A percentile compares a stretch with the other conserved stretches of the same genome.
Evolutionary conservation across 2,329 filamentous ascomycete species (phyloP).

Genomic region (Colletotrichum karsti): DNA sequence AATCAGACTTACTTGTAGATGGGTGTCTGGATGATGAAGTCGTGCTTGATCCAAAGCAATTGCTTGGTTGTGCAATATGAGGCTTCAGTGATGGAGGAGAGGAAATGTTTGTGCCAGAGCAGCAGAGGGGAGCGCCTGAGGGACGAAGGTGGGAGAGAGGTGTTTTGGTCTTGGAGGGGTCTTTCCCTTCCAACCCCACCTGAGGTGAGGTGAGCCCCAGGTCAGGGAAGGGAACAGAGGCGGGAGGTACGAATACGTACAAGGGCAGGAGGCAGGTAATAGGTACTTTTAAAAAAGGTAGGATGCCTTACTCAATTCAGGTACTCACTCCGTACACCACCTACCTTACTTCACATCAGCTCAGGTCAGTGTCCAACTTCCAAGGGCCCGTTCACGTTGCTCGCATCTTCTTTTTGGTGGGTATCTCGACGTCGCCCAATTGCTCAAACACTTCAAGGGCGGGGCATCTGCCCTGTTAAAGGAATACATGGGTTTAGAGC

Average conservation of each 20-base stretch:
- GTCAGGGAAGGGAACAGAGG: neutral
- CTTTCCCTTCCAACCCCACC: constrained; percentile 26
- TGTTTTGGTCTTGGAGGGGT: constrained; percentile 26
- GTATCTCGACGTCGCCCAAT: constrained; percentile 18
- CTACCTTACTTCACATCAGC: no score
- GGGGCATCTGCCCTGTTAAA: constrained; percentile 27
- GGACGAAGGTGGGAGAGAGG: constrained; percentile 14
- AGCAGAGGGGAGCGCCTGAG: neutral
- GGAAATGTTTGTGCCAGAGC: neutral
- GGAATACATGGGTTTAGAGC: constrained; percentile 7
- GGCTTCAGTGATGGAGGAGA: constrained; percentile 4
- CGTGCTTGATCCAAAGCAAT: constrained; percentile 4
- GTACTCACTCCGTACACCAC: constrained; percentile 8
- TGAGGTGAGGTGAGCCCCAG: constrained; percentile 16
- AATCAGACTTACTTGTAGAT: constrained; percentile 13
- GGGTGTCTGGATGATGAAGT: neutral
- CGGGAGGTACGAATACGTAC: no score
- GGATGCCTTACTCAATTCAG: constrained; percentile 2
- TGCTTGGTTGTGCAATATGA: constrained; percentile 9
- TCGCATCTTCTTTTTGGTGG: constrained; percentile 25
- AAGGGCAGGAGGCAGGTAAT: neutral
- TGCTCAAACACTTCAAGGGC: neutral
- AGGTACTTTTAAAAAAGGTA: constrained; percentile 5
- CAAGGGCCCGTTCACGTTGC: no score
- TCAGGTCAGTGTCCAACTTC: neutral